Evolutionary conservation across 768 basidiomycete genomes (phyloP).

Genomic region (Mycena sanguinolenta): DNA sequence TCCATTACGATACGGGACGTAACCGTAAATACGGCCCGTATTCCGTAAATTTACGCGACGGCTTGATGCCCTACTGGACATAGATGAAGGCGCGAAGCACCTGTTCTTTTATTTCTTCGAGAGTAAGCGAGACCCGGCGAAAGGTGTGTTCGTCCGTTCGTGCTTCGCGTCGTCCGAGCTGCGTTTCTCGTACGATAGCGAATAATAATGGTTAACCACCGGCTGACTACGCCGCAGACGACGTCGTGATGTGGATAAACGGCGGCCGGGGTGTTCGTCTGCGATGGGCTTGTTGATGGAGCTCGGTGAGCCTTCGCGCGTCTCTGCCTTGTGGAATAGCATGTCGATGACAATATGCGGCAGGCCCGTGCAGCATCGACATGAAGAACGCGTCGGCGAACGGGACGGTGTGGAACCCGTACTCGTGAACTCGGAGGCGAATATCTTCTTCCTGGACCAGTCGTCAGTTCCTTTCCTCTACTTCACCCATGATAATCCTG

Average conservation of each 20-base stretch:
- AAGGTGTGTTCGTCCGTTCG: constrained; percentile 54
- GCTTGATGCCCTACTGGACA: too few relatives aligned
- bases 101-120: constrained; percentile 86
- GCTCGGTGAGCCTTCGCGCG: constrained; percentile 70
- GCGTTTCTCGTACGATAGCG: neutral
- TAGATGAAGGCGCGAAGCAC: constrained; percentile 68
- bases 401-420: constrained; percentile 73
- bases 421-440: constrained; percentile 75
- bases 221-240: constrained; percentile 63
- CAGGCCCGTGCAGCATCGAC: constrained; percentile 64
- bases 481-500: too few relatives aligned
- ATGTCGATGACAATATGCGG: too few relatives aligned
- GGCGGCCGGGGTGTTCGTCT: constrained; percentile 69
- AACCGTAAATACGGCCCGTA: too few relatives aligned
- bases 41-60: too few relatives aligned
- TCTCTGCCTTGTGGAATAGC: too few relatives aligned
- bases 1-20: too few relatives aligned
- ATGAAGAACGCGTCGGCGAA: constrained; percentile 67
- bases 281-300: constrained; percentile 80
- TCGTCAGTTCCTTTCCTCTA: constrained; percentile 51
- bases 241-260: constrained; percentile 81
- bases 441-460: constrained; percentile 82
- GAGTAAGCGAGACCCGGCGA: constrained; percentile 68
- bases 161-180: constrained; percentile 20
- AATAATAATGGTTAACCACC: too few relatives aligned